Base-by-base conservation (phyloP, 257 asterid genomes). In the Solanum sitiens region DNA sequence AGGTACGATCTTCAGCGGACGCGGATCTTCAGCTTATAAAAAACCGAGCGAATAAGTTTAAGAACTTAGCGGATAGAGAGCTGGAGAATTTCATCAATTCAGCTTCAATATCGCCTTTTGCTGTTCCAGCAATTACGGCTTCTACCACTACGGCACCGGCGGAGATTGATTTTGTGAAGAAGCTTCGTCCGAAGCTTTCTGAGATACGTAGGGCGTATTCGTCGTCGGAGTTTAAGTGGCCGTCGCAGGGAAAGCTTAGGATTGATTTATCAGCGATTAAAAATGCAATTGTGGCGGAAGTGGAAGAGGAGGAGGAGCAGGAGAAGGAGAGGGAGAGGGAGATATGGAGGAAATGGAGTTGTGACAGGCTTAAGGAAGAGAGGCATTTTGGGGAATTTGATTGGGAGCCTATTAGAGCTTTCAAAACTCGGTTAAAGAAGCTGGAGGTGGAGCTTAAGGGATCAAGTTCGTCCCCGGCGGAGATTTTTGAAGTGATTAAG, bases 1-100 rank as follows among this genome's bases (percentile, higher is more conserved):
- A 97, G 91, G 99, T 97, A 68, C 98, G 99, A 27, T 93, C 99
- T 2, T 97, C 99, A 0, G 99, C 99, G 42, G 98, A 93, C 85
- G 99, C 99, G 20, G 99, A 97, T 91, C 89, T 97, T 65, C 98
- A 95, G 86, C 89, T 96, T 86, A 93, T 97, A 10, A 97, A 96
- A 77, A 96, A 90, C 88, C 93, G 99, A 23, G 99, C 99, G 21
- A 92, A 93, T 91, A 91, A 98, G 30, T 93, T 97, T 91, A 94
- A 91, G 71, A 93, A 93, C 91, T 89, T 92, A 32, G 98, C 99
- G 45, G 98, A 97, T 87, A 87, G 92, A 4, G 98, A 96, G 87
- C 89, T 96, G 40, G 99, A 95, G 94, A 95, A 95, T 91, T 97
- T 97, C 88, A 92, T 97, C 44, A 94, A 92, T 87, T 96, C 99